Base-by-base conservation (phyloP, 495 filamentous ascomycete species). In the Stereocaulon alpinum region DNA sequence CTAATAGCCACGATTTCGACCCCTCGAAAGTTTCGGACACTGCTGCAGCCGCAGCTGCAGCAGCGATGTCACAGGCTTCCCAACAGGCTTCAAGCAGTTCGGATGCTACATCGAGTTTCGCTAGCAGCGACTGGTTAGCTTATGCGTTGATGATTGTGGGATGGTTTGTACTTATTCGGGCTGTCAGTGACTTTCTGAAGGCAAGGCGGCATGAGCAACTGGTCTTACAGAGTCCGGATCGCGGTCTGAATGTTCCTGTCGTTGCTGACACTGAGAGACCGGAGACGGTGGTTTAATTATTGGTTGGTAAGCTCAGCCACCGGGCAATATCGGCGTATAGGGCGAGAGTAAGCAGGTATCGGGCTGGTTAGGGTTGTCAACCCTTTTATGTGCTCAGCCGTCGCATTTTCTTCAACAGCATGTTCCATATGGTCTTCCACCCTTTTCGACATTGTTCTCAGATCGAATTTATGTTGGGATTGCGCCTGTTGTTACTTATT, bases 81-180 rank as follows among this genome's bases (percentile, higher is more conserved):
- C 51, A 60, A 51, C 48, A 68, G 61, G 70, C 65, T 42, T 69
- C 68, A 56, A 56, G 69, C 63, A 59, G 70, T 40, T 61, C 71
- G 3, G 70, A 71, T 30, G 68, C 70, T 17, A 62, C 74, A 6
- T 67, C 72, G 22, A 79, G 77, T 11, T 80, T 92, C 55, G 76
- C 77, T 12, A 83, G 82, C 61, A 87, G 79, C 63, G 91, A 97
- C 64, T 96, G 86, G 87, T 74, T 92, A 40, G 88, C 92, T n/a
- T 97, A 97, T 67, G 70, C 87, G 11, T 72, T 98, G 59, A 98
- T 98, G 93, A 87, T 98, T 71, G 86, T 96, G 15, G 93, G 93
- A 3, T 98, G 93, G 93, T 97, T 97, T 64, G 89, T 98, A 54
- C 72, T 98, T 55, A 97, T 98, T 61, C 80, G 88, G 67, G 82